Conservation (phyloP, 768 basidiomycete species). For the Boletus eberwhitei region DNA sequence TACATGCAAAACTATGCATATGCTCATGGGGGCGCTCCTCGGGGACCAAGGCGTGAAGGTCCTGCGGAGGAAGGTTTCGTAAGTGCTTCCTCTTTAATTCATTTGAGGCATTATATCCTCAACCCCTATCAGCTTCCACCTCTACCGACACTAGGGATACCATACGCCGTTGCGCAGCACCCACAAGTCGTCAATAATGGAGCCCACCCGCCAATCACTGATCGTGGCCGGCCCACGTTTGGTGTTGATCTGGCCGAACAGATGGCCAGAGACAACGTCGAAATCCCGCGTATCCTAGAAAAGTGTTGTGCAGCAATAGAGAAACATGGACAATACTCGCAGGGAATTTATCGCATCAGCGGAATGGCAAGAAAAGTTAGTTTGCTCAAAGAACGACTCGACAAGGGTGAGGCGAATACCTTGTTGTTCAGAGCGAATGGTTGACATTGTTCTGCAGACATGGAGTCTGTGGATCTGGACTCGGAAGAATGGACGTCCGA, state of each 20-base stretch:
- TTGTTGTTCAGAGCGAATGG: slow-evolving; percentile 1
- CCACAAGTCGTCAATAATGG: slow-evolving; percentile 25
- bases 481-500: slow-evolving; percentile 89
- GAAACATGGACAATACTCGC: slow-evolving; percentile 74
- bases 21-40: slow-evolving; percentile 63
- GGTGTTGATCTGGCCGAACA: slow-evolving; percentile 91
- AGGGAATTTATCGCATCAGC: slow-evolving; percentile 92
- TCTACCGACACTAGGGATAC: slow-evolving; percentile 43
- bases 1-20: slow-evolving; percentile 99
- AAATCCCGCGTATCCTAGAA: slow-evolving; percentile 82
- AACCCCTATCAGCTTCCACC: slow-evolving; percentile 53
- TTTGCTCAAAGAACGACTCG: slow-evolving; percentile 76
- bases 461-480: slow-evolving; percentile 85
- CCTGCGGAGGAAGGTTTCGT: slow-evolving; percentile 93
- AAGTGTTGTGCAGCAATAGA: slow-evolving; percentile 94
- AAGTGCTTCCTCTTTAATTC: slow-evolving; percentile 34
- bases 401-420: slow-evolving; percentile 59
- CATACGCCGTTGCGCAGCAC: slow-evolving; percentile 26
- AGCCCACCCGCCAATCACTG: slow-evolving; percentile 36
- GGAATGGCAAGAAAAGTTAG: slow-evolving; percentile 87
- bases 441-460: slow-evolving; percentile 47
- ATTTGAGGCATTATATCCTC: slow-evolving; percentile 1
- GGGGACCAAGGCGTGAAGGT: slow-evolving; percentile 85
- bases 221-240: slow-evolving; percentile 80
- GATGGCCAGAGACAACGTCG: slow-evolving; percentile 85